phyloP scores from a whole-genome alignment of 129 eudicot species.

The Flaveria linearis region DNA sequence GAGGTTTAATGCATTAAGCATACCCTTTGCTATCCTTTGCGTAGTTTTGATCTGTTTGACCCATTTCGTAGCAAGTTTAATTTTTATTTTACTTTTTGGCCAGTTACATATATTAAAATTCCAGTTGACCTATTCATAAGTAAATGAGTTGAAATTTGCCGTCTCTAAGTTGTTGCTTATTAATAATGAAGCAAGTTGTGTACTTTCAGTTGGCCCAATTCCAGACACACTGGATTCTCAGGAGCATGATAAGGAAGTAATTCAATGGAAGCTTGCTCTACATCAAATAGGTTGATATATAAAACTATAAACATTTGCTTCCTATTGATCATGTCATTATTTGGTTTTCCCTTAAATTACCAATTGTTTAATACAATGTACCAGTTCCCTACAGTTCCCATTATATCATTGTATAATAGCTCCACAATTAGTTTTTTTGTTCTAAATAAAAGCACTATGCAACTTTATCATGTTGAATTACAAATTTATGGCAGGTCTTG shows the following conservation, averaged over 20 bases:
- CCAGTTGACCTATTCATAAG: background rate
- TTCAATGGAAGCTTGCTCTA: slow-evolving; percentile 91
- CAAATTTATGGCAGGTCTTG: slow-evolving; percentile 70
- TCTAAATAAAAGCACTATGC: background rate
- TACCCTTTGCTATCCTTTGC: background rate
- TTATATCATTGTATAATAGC: background rate
- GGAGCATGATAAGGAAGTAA: slow-evolving; percentile 63
- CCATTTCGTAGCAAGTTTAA: background rate
- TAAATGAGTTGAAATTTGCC: slow-evolving; percentile 10
- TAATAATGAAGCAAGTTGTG: slow-evolving; percentile 30
- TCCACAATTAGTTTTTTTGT: background rate
- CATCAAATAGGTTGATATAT: slow-evolving; percentile 93
- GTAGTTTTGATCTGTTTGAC: background rate
- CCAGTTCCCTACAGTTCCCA: slow-evolving; percentile 6
- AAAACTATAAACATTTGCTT: slow-evolving; percentile 22
- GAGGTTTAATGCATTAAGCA: background rate
- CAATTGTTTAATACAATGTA: background rate
- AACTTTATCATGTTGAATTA: slow-evolving; percentile 16
- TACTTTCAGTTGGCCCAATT: slow-evolving; percentile 38
- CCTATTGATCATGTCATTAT: slow-evolving; percentile 32
- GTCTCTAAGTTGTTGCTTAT: slow-evolving; percentile 2
- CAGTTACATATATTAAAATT: background rate
- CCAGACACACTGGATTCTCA: slow-evolving; percentile 27
- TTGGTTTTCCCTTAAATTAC: slow-evolving; percentile 22
- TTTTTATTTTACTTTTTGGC: background rate